These are phyloP conservation scores for Heritiera fomes DNA, from an alignment of 345 rosid species.

Conservation along the genomic window DNA sequence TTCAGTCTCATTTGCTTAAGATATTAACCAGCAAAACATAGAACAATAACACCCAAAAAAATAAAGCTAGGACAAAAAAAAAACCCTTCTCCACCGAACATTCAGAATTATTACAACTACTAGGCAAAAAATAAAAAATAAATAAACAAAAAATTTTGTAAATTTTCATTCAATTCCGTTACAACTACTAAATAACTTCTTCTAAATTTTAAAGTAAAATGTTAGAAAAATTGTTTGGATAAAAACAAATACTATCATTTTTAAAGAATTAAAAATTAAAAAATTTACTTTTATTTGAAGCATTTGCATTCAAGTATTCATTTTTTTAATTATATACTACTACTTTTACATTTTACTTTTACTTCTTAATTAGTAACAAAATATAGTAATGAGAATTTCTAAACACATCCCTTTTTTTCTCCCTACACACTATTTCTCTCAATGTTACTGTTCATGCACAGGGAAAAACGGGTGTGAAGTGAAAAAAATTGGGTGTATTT, in stretches of 20 bases:
- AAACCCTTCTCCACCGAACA: neutral
- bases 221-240: neutral
- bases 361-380: neutral
- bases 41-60: slow-evolving; percentile 1
- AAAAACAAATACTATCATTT: neutral
- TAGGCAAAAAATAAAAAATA: neutral
- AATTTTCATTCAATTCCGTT: neutral
- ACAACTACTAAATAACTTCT: too few species aligned
- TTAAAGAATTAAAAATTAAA: neutral
- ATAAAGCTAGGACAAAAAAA: neutral
- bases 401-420: too few species aligned
- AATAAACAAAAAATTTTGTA: too few species aligned
- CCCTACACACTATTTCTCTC: too few species aligned
- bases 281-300: neutral
- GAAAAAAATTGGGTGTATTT: too few species aligned
- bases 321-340: too few species aligned
- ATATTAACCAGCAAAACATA: slow-evolving; percentile 37
- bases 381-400: neutral
- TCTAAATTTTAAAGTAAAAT: neutral
- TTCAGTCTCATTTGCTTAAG: slow-evolving; percentile 73
- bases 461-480: too few species aligned
- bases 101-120: neutral
- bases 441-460: too few species aligned
- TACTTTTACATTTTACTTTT: too few species aligned
- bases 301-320: neutral